Percentiles rank a stretch among this genome's conserved stretches.
These are phyloP conservation scores for Saccharomycopsis microspora DNA, from an alignment of 805 yeast species.

Conservation along the genomic window DNA sequence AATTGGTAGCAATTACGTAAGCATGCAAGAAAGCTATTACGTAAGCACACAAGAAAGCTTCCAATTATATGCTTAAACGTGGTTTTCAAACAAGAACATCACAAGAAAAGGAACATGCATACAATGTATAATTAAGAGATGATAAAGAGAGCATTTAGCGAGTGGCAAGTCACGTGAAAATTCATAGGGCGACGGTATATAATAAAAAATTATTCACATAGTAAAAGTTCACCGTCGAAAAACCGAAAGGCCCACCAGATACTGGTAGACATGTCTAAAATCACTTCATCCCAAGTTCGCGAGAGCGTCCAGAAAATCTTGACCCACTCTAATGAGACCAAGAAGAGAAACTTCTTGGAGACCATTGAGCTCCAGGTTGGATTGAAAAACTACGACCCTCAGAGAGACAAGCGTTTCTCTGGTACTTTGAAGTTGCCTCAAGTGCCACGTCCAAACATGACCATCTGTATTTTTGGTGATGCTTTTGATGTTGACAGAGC, in stretches of 20 bases:
- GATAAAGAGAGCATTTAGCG: too few relatives aligned
- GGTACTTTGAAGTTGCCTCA: slow-evolving; percentile 97
- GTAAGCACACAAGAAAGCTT: too few relatives aligned
- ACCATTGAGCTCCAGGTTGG: slow-evolving; percentile 99
- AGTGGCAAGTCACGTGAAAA: too few relatives aligned
- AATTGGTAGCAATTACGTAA: too few relatives aligned
- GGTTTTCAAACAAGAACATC: too few relatives aligned
- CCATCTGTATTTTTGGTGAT: slow-evolving; percentile 99
- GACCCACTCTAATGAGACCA: slow-evolving; percentile 83
- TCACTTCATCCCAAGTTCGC: slow-evolving; percentile 89
- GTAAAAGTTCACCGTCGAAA: slow-evolving; percentile 29
- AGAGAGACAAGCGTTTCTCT: slow-evolving; percentile 99
- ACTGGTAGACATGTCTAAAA: slow-evolving; percentile 61
- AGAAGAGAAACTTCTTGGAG: slow-evolving; percentile 99
- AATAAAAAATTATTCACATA: not conserved
- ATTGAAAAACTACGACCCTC: slow-evolving; percentile 99
- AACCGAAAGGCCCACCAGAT: slow-evolving; percentile 40
- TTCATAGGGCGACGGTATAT: too few relatives aligned
- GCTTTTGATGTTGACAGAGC: slow-evolving; percentile 99
- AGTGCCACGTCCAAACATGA: slow-evolving; percentile 99
- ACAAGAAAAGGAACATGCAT: too few relatives aligned
- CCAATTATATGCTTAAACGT: too few relatives aligned
- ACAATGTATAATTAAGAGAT: too few relatives aligned
- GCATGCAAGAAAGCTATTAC: too few relatives aligned
- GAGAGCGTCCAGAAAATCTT: slow-evolving; percentile 90